Evolutionary conservation across 1,284 basidiomycete genomes (phyloP).

Genomic region (Ganoderma sinense): DNA sequence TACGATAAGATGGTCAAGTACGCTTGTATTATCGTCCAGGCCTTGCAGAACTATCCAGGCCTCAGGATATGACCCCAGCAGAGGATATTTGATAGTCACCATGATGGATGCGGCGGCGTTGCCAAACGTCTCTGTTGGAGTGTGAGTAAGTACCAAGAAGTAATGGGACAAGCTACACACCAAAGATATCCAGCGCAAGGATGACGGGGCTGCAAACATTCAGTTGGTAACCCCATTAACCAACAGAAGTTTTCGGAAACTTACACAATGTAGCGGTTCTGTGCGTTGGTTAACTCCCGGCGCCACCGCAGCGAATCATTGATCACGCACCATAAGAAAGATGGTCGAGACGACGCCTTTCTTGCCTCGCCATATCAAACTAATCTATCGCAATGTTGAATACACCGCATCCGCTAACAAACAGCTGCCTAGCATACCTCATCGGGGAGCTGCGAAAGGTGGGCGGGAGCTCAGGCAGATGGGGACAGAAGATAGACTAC

Average conservation of each 20-base stretch:
- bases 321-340: slow-evolving; percentile 38
- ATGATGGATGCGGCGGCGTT: slow-evolving; percentile 25
- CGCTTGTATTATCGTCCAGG: slow-evolving; percentile 40
- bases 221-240: slow-evolving; percentile 4
- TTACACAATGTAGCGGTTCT: slow-evolving; percentile 43
- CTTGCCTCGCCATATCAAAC: slow-evolving; percentile 37
- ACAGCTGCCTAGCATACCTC: slow-evolving; percentile 32
- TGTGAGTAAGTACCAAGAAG: not conserved
- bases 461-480: slow-evolving; percentile 5
- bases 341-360: slow-evolving; percentile 39
- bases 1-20: slow-evolving; percentile 41
- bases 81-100: slow-evolving; percentile 18
- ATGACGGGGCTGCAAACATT: slow-evolving; percentile 35
- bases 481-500: not conserved
- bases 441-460: slow-evolving; percentile 33
- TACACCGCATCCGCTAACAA: no score
- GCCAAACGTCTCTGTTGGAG: slow-evolving; percentile 29
- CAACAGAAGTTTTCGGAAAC: slow-evolving; percentile 8
- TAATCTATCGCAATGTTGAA: slow-evolving; percentile 29
- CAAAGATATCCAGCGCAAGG: slow-evolving; percentile 40
- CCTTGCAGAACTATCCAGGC: slow-evolving; percentile 37
- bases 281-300: not conserved
- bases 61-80: not conserved
- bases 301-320: not conserved
- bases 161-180: slow-evolving; percentile 21